Conservation (phyloP, 164 flowering plant genomes). For the Buxus sempervirens region DNA sequence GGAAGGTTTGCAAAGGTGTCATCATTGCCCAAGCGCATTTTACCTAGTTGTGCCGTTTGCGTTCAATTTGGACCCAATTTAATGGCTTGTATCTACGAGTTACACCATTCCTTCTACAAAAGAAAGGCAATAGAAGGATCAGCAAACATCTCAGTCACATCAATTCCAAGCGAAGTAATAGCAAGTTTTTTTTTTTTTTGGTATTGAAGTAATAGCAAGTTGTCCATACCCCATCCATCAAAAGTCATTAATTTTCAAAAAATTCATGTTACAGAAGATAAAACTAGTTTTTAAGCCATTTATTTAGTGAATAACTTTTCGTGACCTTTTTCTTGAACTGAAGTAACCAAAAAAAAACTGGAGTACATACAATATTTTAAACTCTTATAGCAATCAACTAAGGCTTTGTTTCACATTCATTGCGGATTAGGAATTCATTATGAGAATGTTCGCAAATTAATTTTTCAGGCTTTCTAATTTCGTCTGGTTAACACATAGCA, state of each 20-base stretch:
- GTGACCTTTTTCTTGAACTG: neutral
- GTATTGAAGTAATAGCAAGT: neutral
- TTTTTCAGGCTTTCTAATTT: no score
- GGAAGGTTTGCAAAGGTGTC: neutral
- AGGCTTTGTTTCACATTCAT: no score
- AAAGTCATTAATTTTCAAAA: neutral
- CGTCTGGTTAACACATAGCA: no score
- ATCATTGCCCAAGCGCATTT: neutral
- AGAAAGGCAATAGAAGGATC: neutral
- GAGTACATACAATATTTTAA: no score
- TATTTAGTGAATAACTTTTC: no score
- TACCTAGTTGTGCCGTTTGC: conserved; percentile 77
- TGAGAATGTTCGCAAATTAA: no score
- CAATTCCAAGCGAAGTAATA: neutral
- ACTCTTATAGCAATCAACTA: no score
- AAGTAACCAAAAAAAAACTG: neutral
- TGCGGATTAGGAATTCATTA: no score
- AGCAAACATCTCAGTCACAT: neutral
- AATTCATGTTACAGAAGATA: no score
- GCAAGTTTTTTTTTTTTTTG: no score
- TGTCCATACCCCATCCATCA: neutral
- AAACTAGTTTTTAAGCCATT: no score
- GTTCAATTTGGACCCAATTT: conserved; percentile 56
- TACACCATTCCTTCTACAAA: conserved; percentile 69
- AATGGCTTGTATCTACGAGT: conserved; percentile 44